A percentile compares a stretch with the other conserved stretches of the same genome.
Evolutionary conservation across 1,284 basidiomycete species (phyloP).

Genomic region (Naganishia cerealis): DNA sequence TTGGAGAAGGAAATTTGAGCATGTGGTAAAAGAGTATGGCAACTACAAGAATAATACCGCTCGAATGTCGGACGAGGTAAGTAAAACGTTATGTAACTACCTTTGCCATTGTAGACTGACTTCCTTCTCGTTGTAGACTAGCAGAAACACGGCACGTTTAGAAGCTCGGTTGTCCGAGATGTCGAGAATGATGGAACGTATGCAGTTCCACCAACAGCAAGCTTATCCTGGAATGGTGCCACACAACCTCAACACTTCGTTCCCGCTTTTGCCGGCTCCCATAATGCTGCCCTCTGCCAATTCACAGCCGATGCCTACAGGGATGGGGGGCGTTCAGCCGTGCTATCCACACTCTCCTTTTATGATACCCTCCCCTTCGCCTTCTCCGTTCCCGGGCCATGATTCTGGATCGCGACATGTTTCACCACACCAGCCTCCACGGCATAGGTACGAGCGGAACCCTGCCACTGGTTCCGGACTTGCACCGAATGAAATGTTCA

Average conservation of each 20-base stretch:
- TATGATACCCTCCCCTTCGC: background rate
- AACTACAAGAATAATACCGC: background rate
- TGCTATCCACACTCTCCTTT: background rate
- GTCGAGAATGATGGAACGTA: background rate
- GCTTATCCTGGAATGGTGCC: background rate
- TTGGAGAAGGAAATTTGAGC: conserved; percentile 1
- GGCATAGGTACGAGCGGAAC: conserved; percentile 7
- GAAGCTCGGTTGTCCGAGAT: conserved; percentile 5
- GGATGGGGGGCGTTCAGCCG: background rate
- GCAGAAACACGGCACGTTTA: background rate
- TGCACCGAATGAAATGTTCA: background rate
- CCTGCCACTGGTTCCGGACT: background rate
- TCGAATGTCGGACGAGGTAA: background rate
- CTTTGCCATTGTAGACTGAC: background rate
- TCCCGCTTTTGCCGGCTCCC: background rate
- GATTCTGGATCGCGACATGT: conserved; percentile 5
- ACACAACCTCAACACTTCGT: background rate
- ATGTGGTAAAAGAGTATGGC: background rate
- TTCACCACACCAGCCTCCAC: conserved; percentile 11
- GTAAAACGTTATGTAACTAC: background rate
- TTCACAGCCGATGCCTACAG: background rate
- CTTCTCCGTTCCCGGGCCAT: background rate
- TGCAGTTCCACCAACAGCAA: background rate
- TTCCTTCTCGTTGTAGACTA: background rate
- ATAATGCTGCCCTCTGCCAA: conserved; percentile 1